phyloP scores from a whole-genome alignment of 2,329 filamentous ascomycete species.

The Periconia macrospinosa region DNA sequence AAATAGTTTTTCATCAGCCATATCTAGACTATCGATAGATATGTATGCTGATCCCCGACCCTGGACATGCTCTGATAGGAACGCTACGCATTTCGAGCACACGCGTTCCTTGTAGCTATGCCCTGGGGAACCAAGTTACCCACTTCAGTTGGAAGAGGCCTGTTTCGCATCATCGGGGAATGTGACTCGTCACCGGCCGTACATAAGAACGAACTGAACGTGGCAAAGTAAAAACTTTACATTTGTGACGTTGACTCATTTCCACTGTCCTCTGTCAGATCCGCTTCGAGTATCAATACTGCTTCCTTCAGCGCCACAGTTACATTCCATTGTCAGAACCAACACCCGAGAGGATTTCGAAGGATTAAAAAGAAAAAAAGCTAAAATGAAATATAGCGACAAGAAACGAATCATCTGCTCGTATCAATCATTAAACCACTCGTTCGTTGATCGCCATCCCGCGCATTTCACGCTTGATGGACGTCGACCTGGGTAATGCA shows the following conservation, averaged over 20 bases:
- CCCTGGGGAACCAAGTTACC: background rate
- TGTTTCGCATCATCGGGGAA: background rate
- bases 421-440: background rate
- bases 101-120: background rate
- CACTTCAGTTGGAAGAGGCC: background rate
- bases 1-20: background rate
- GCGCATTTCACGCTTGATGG: conserved; percentile 5
- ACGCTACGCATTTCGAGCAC: background rate
- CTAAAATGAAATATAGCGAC: too few species aligned
- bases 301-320: too few species aligned
- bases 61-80: background rate
- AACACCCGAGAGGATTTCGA: too few species aligned
- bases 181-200: background rate
- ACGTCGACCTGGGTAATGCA: conserved; percentile 5
- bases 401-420: too few species aligned
- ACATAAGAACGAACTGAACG: background rate
- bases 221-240: too few species aligned
- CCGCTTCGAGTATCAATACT: too few species aligned
- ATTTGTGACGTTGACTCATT: too few species aligned
- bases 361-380: too few species aligned
- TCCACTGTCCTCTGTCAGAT: too few species aligned
- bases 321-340: too few species aligned
- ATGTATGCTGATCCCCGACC: background rate
- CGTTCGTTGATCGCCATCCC: conserved; percentile 1
- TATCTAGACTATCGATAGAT: background rate